phyloP scores from a whole-genome alignment of 805 yeast species.

The Starmerella geochares region DNA sequence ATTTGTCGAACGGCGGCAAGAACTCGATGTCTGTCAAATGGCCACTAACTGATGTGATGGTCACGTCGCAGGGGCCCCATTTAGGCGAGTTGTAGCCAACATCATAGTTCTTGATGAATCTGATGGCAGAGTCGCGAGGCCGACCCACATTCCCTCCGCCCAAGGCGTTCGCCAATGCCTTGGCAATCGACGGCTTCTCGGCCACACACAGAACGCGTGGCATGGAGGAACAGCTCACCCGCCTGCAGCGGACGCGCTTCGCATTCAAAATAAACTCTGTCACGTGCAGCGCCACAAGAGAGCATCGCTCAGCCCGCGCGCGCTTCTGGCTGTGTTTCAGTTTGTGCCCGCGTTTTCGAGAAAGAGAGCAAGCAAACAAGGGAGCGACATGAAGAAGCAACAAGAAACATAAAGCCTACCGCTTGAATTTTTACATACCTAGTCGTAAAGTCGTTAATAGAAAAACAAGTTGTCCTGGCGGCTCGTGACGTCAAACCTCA shows the following conservation, averaged over 20 bases:
- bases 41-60: conserved; percentile 89
- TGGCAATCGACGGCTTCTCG: conserved; percentile 91
- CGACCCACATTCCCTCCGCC: conserved; percentile 56
- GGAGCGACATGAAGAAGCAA: too few relatives aligned
- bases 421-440: not conserved
- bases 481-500: not conserved
- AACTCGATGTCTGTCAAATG: conserved; percentile 65
- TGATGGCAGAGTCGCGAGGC: conserved; percentile 42
- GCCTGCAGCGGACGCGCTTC: not conserved
- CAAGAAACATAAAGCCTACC: not conserved
- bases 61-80: conserved; percentile 60
- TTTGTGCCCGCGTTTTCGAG: too few relatives aligned
- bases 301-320: not conserved
- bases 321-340: too few relatives aligned
- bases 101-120: conserved; percentile 70
- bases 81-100: conserved; percentile 56
- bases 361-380: too few relatives aligned
- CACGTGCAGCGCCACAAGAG: not conserved
- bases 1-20: conserved; percentile 54
- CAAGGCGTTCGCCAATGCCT: conserved; percentile 61
- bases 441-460: conserved; percentile 1
- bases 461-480: not conserved
- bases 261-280: not conserved
- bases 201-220: conserved; percentile 73
- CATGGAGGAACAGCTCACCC: not conserved